phyloP scores from a whole-genome alignment of 768 basidiomycete genomes.

The Termitomyces sp. region DNA sequence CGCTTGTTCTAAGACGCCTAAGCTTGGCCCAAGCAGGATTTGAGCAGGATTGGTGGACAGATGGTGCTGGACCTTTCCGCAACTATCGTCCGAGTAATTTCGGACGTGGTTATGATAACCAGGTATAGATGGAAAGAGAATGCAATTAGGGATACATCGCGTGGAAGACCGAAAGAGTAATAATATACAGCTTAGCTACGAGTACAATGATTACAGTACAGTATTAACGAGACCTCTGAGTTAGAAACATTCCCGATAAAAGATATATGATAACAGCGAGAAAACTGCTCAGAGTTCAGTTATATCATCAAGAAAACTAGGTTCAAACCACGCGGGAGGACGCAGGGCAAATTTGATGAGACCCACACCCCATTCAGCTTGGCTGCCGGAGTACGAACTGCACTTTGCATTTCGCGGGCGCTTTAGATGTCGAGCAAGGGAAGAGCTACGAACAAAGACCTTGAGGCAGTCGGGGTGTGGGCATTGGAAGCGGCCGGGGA shows the following conservation, averaged over 20 bases:
- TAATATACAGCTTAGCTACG: neutral
- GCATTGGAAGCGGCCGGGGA: constrained; percentile 18
- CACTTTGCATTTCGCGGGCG: constrained; percentile 12
- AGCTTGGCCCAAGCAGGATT: too few relatives aligned
- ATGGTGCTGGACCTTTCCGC: too few relatives aligned
- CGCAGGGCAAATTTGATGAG: constrained; percentile 14
- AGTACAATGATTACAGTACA: neutral
- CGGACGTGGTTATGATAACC: too few relatives aligned
- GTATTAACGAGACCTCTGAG: neutral
- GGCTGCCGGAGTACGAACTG: constrained; percentile 9
- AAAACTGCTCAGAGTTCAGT: constrained; percentile 1
- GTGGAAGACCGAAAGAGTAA: neutral
- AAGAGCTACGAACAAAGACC: constrained; percentile 19
- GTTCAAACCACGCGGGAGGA: constrained; percentile 13
- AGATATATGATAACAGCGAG: too few relatives aligned
- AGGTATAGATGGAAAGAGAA: neutral
- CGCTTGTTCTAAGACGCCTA: too few relatives aligned
- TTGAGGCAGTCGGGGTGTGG: constrained; percentile 14
- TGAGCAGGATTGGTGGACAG: too few relatives aligned
- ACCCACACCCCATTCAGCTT: constrained; percentile 13
- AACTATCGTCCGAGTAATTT: too few relatives aligned
- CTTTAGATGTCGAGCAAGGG: constrained; percentile 17
- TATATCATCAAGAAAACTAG: constrained; percentile 16
- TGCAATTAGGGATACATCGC: neutral
- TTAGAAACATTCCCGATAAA: neutral